Percentiles rank a stretch among this genome's conserved stretches.
These are phyloP conservation scores for Dendrostoma leiphaemia DNA, from an alignment of 2,329 filamentous ascomycete species.

Conservation along the genomic window DNA sequence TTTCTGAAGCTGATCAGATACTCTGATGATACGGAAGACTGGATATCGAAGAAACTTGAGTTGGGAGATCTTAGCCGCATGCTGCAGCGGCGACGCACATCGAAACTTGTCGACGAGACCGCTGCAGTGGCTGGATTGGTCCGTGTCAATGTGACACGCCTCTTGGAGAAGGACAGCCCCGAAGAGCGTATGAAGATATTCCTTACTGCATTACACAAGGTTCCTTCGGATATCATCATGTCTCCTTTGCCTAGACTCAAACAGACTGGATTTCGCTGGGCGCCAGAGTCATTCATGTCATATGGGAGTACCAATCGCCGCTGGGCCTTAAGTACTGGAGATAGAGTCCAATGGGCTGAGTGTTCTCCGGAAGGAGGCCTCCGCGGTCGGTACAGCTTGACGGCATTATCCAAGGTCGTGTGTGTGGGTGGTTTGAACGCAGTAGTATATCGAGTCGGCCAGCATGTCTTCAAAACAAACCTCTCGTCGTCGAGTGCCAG, in stretches of 20 bases:
- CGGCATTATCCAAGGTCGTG: background rate
- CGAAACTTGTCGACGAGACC: background rate
- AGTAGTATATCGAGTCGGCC: background rate
- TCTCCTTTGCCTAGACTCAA: background rate
- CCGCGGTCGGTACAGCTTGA: background rate
- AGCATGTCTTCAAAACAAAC: background rate
- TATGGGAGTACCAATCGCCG: background rate
- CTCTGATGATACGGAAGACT: background rate
- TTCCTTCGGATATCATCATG: background rate
- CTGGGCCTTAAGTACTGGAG: no score
- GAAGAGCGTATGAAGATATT: background rate
- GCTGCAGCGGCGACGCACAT: background rate
- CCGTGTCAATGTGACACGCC: background rate
- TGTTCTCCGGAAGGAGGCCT: background rate
- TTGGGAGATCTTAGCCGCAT: background rate
- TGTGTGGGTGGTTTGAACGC: background rate
- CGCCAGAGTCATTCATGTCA: background rate
- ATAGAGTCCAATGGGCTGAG: background rate
- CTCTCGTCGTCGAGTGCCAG: background rate
- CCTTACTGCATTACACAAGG: background rate
- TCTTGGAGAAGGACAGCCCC: background rate
- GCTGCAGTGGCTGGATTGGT: background rate
- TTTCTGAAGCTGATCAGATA: background rate
- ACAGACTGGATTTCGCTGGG: background rate
- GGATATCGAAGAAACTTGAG: background rate